These are phyloP conservation scores for Coemansia sp. DNA, from an alignment of 192 early-diverging fungal genomes.

Conservation along the genomic window DNA sequence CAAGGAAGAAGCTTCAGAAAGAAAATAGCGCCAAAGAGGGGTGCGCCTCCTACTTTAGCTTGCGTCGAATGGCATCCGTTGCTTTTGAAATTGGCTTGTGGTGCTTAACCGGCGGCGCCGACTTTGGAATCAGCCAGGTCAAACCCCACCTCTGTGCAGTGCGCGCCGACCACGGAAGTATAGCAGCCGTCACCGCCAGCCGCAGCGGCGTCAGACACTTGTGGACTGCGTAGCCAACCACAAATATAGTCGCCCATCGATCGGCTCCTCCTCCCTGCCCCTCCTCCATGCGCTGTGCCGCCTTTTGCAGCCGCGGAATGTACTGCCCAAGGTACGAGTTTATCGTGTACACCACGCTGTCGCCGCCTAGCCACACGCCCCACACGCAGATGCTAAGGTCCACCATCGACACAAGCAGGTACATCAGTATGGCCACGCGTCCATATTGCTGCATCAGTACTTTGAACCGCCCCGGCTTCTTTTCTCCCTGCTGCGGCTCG, in stretches of 20 bases:
- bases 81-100: constrained; percentile 40
- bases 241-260: constrained; percentile 54
- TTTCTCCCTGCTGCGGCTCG: constrained; percentile 15
- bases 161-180: constrained; percentile 53
- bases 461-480: constrained; percentile 50
- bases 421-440: constrained; percentile 46
- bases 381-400: constrained; percentile 53
- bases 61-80: constrained; percentile 40
- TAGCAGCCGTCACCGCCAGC: constrained; percentile 42
- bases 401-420: constrained; percentile 47
- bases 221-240: constrained; percentile 55
- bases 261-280: constrained; percentile 45
- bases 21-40: neutral
- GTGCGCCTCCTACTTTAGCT: constrained; percentile 36
- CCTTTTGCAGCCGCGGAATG: constrained; percentile 52
- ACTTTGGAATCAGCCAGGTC: constrained; percentile 56
- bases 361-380: constrained; percentile 55
- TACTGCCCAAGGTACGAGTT: constrained; percentile 56
- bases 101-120: constrained; percentile 37
- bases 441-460: constrained; percentile 58
- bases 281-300: constrained; percentile 49
- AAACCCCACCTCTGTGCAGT: constrained; percentile 48
- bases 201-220: constrained; percentile 55
- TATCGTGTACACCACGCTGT: constrained; percentile 48
- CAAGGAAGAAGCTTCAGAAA: neutral